Base-by-base conservation (phyloP, 2,329 filamentous ascomycete genomes). In the Colletotrichum phormii region DNA sequence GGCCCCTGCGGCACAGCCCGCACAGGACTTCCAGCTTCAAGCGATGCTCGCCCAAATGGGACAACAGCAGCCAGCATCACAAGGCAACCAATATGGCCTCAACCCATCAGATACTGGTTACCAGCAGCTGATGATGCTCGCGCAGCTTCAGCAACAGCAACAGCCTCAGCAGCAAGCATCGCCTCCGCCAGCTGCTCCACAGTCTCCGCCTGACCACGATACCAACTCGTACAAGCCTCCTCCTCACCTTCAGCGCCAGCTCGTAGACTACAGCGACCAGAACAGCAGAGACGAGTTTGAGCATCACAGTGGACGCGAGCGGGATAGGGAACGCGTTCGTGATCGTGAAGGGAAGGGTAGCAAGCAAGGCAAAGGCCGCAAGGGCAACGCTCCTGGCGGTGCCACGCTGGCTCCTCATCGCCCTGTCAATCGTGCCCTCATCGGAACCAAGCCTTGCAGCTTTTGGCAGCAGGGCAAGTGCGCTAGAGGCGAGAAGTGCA, bases 391-490 rank as follows among this genome's bases (percentile, higher is more conserved):
- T 15, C 74, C 74, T 8, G 74, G 74, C 42, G 74, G 74, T 5
- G 69, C 74, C 42, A 84, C 82, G 15, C 79, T 84, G 42, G 81
- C 82, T 33, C 81, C 80, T 9, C 84, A 86, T 72, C 82, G 85
- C 70, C 82, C 84, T 22, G 83, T 81, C 74, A 90, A 92, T 77
- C 88, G 86, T 72, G 86, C 87, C 15, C 84, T 91, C 15, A 90
- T 91, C 61, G 90, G 91, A 67, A 93, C 91, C 55, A 91, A 93
- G 78, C 87, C 91, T 5, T 94, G 93, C 80, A 88, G 88, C 24
- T 95, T 94, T 80, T 94, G 87, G 86, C 87, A 89, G 71, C 89
- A 93, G 78, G 92, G 92, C 15, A 91, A 91, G 78, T 94, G 93
- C 82, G 90, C 89, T 7, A 92, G 94, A 79, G 93, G 93, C 26